phyloP scores from a whole-genome alignment of 495 filamentous ascomycete genomes.

The Podospora pseudopauciseta region DNA sequence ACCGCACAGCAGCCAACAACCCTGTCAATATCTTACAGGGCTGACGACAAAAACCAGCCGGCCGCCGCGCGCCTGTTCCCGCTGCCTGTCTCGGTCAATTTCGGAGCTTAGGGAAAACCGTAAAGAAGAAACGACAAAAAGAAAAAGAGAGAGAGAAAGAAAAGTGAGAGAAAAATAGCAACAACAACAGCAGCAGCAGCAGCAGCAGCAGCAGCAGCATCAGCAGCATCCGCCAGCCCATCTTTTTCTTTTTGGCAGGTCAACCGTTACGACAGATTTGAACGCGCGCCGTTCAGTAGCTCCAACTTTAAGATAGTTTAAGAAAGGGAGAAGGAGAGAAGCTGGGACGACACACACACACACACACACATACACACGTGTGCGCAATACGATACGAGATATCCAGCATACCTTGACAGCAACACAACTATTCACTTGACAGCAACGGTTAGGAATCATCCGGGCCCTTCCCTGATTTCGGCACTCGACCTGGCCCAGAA shows the following conservation, averaged over 20 bases:
- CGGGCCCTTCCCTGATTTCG: slow-evolving; percentile 8
- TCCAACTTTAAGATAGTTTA: slow-evolving; percentile 3
- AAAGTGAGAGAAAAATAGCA: slow-evolving; percentile 2
- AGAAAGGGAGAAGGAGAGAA: background rate
- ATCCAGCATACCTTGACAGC: background rate
- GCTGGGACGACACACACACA: background rate
- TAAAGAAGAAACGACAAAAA: slow-evolving; percentile 14
- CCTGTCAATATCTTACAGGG: slow-evolving; percentile 1
- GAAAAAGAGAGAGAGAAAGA: background rate
- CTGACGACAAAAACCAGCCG: background rate
- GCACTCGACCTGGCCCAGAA: slow-evolving; percentile 22
- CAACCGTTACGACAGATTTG: slow-evolving; percentile 5
- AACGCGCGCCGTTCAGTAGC: background rate
- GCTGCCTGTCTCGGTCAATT: slow-evolving; percentile 26
- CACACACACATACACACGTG: no score
- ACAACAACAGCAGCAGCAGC: background rate
- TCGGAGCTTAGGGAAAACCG: slow-evolving; percentile 14
- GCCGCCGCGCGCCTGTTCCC: background rate
- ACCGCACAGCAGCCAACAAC: background rate
- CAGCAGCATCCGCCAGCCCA: background rate
- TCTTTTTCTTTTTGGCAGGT: background rate
- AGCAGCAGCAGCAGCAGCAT: no score
- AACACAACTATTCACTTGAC: background rate
- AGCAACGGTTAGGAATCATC: background rate
- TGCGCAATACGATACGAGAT: background rate